Conservation (phyloP, 1,284 basidiomycete species). For the Puccinia novopanici region DNA sequence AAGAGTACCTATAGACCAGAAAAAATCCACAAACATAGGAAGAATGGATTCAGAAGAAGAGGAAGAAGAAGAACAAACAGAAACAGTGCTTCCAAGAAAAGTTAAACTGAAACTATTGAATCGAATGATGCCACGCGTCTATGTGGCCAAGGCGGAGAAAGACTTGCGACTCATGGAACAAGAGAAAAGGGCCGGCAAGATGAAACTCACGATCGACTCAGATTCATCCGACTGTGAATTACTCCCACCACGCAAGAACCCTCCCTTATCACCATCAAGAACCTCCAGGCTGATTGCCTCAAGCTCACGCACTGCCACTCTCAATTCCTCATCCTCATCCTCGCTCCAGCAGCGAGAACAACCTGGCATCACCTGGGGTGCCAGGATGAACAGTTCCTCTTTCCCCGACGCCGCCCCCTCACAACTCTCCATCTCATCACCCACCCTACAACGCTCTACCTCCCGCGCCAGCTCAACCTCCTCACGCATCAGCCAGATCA, state of each 20-base stretch:
- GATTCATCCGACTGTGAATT: not conserved
- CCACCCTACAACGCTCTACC: not conserved
- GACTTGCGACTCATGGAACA: constrained; percentile 47
- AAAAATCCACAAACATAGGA: not conserved
- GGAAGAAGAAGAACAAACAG: constrained; percentile 16
- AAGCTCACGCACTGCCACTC: not conserved
- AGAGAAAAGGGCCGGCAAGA: constrained; percentile 21
- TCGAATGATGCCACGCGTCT: constrained; percentile 50
- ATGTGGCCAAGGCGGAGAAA: constrained; percentile 38
- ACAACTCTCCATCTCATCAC: not conserved
- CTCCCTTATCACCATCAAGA: not conserved
- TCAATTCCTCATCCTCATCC: not conserved
- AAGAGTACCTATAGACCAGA: not conserved
- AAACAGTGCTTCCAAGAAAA: constrained; percentile 2
- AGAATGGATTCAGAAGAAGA: constrained; percentile 9
- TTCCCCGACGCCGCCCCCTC: too few relatives aligned
- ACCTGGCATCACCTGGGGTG: constrained; percentile 22
- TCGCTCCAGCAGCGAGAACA: not conserved
- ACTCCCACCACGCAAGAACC: not conserved
- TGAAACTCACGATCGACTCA: not conserved
- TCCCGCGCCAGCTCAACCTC: constrained; percentile 14
- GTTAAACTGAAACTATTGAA: constrained; percentile 12
- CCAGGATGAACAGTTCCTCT: constrained; percentile 13
- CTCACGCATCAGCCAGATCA: constrained; percentile 18
- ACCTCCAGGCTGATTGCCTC: not conserved